Evolutionary conservation across 75 land plant species (phyloP).

Genomic region (Selaginella tamariscina): DNA sequence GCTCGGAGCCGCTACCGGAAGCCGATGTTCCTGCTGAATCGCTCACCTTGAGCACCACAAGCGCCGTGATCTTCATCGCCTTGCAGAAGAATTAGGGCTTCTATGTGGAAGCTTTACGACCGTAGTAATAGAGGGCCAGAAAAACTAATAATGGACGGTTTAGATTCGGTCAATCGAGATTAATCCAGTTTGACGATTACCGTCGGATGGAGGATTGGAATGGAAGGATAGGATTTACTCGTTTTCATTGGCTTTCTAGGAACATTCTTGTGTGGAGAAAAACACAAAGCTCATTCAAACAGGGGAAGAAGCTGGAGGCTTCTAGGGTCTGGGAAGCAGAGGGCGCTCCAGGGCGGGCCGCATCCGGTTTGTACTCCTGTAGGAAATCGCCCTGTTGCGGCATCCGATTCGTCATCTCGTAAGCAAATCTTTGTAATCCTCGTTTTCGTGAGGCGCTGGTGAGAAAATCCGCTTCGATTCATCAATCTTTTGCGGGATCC

Average conservation of each 20-base stretch:
- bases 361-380: neutral
- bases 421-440: neutral
- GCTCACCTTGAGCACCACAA: slow-evolving; percentile 45
- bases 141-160: no score
- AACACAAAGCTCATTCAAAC: neutral
- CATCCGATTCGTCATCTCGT: neutral
- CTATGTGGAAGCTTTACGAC: neutral
- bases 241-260: neutral
- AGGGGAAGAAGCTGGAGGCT: no score
- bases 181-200: no score
- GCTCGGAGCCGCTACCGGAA: slow-evolving; percentile 33
- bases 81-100: neutral
- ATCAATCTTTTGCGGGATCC: no score
- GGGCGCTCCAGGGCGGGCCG: neutral
- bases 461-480: no score
- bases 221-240: no score
- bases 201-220: no score
- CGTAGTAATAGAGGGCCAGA: neutral
- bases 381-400: neutral
- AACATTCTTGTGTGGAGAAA: neutral
- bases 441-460: neutral
- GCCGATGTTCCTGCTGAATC: slow-evolving; percentile 17
- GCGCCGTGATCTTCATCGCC: slow-evolving; percentile 84
- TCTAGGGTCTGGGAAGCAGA: no score
- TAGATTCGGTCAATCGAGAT: no score